Base-by-base conservation (phyloP, 2,329 filamentous ascomycete genomes). In the Arthrobotrys iridis region DNA sequence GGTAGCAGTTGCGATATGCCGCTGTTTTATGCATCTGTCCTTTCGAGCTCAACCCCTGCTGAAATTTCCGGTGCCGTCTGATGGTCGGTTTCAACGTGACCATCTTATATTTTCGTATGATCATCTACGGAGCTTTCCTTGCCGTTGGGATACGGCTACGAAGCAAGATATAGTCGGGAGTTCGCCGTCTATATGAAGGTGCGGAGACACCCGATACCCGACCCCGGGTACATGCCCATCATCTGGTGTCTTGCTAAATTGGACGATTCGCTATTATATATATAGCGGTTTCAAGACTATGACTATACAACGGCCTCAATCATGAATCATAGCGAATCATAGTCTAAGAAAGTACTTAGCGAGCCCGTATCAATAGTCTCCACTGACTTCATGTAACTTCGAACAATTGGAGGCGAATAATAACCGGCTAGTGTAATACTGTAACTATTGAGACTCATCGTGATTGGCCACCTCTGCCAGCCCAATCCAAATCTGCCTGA, bases 171-270 rank as follows among this genome's bases (percentile, higher is more conserved):
- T 18, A 52, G 33, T n/a, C 11, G 50, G 50, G 50, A 55, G 20
- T 30, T 33, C 10, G 18, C 26, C 4, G 15, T 35, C 48, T 26
- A 35, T 35, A 55, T 55, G 13, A 55, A 18, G 30, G 30, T 30
- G 24, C 50, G 50, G 50, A 55, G 50, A 55, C 50, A 55, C 50
- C 50, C 50, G 50, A 52, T n/a, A n/a, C n/a, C n/a, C n/a, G n/a
- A n/a, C n/a, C n/a, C n/a, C n/a, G n/a, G n/a, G n/a, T n/a, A n/a
- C n/a, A n/a, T n/a, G n/a, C n/a, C n/a, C n/a, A n/a, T n/a, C n/a
- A n/a, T n/a, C n/a, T n/a, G n/a, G n/a, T n/a, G n/a, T n/a, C n/a
- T n/a, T n/a, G n/a, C n/a, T n/a, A n/a, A n/a, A n/a, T n/a, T n/a
- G n/a, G n/a, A n/a, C n/a, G n/a, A n/a, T n/a, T n/a, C n/a, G n/a